A percentile compares a stretch with the other conserved stretches of the same genome.
Conservation (phyloP, 805 yeast genomes). For the Wickerhamiella musiphila region DNA sequence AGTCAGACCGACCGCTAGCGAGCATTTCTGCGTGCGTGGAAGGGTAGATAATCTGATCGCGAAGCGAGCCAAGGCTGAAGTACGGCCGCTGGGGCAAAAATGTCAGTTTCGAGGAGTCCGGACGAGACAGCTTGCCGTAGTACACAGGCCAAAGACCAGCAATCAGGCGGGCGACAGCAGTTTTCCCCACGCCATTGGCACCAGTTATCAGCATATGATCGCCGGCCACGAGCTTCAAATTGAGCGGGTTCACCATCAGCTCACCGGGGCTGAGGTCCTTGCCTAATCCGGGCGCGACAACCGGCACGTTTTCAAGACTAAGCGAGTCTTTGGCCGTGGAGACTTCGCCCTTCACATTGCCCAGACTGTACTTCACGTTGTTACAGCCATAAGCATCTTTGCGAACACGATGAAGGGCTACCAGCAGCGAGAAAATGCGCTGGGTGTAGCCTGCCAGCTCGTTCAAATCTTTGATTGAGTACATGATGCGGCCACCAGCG, state of each 20-base stretch:
- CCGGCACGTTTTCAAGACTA: constrained; percentile 65
- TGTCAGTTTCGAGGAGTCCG: constrained; percentile 37
- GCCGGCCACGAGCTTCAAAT: constrained; percentile 42
- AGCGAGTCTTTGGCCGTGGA: constrained; percentile 52
- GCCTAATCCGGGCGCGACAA: constrained; percentile 46
- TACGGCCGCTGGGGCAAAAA: constrained; percentile 80
- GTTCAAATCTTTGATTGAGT: constrained; percentile 82
- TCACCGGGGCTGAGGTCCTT: constrained; percentile 26
- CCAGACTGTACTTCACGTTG: constrained; percentile 17
- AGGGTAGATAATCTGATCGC: constrained; percentile 88
- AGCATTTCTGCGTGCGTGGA: constrained; percentile 61
- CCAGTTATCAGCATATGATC: constrained; percentile 69
- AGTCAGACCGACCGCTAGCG: constrained; percentile 53
- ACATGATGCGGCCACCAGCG: constrained; percentile 89
- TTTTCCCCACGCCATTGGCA: constrained; percentile 79
- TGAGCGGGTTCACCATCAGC: constrained; percentile 42
- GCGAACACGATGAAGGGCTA: constrained; percentile 71
- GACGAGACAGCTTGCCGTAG: constrained; percentile 57
- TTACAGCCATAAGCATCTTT: constrained; percentile 24
- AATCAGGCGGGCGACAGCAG: constrained; percentile 64
- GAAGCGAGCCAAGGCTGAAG: constrained; percentile 58
- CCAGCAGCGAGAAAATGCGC: constrained; percentile 56
- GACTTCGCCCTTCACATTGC: constrained; percentile 60
- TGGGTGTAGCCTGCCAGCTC: constrained; percentile 83
- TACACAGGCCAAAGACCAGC: constrained; percentile 90